Base-by-base conservation (phyloP, 176 grass and related monocot genomes). In the Oryza officinalis region DNA sequence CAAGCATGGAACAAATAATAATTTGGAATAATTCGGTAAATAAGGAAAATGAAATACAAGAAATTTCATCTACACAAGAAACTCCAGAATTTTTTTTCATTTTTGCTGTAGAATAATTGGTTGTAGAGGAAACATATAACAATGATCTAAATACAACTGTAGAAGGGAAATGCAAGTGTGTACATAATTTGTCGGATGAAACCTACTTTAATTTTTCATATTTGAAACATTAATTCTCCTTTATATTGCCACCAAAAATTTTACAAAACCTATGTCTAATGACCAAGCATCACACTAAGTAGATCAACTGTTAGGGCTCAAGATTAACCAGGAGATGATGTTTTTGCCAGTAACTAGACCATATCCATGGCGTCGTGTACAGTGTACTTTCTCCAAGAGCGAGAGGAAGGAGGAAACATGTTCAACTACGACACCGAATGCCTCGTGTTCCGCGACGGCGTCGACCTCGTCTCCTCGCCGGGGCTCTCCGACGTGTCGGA, bases 401-500 rank as follows among this genome's bases (percentile, higher is more conserved):
- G 8, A 5, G 13, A 49, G 41, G 2, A 22, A 57, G 47, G 4
- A 17, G 14, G 11, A 50, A 8, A 41, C 3, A 50, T 18, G 47
- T 22, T 1, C 2, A 25, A 17, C 80, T 87, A 99, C 0, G 96
- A 99, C 30, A 96, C 91, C 0, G 93, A 96, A 60, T 84, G 96
- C 65, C 91, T 86, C 4, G 89, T 94, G 72, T 86, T 87, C 22
- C 89, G 90, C 11, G 96, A 89, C 13, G 86, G 83, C 13, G 86
- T 96, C 8, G 96, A 99, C 85, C 90, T 99, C 22, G 96, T 79
- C 14, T 99, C 96, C 13, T 96, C 96, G 45, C 91, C 93, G 12
- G 93, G 96, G 74, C 96, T 99, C 70, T 92, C 96, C 20, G 96
- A 99, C 65, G 93, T 94, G 87, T 99, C 93, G 0, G 91, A 96